Evolutionary conservation across 192 early-diverging fungal species (phyloP), one percentile per base, ranked within the genome.

Genomic region (Bifiguratus adelaidae): DNA sequence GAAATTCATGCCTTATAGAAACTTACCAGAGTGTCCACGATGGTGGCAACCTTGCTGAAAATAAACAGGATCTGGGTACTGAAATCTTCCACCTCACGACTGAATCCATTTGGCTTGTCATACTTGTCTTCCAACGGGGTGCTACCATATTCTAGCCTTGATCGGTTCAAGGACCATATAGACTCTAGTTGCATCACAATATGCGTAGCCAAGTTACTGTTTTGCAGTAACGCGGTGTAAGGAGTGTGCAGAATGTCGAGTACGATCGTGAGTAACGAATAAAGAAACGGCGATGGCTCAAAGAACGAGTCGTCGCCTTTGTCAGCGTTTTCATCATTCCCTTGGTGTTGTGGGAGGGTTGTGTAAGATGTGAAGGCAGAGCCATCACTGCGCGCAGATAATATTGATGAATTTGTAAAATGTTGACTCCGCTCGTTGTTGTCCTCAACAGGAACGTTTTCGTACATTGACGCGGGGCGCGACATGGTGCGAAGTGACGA

Each of bases 111-210:
- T n/a, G n/a, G n/a, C 37, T 13, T 5, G 22, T 20, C 37, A 15
- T 40, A 5, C 13, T 40, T 40, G 3, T 68, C 71, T 3, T 78
- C 77, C n/a, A n/a, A n/a, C n/a, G n/a, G n/a, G n/a, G n/a, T n/a
- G n/a, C n/a, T n/a, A n/a, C n/a, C n/a, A n/a, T n/a, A n/a, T n/a
- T n/a, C n/a, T n/a, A 9, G 67, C 66, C 59, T 76, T 65, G 4
- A 56, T 49, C n/a, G 71, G 56, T 52, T 77, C 74, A 20, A 65
- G 47, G 49, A 82, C 76, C 61, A 74, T 74, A 81, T 35, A n/a
- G 68, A 64, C 35, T 81, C 66, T 3, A 81, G 50, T 6, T 56
- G 52, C 41, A 79, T 71, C 78, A 81, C 81, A n/a, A 79, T 70
- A 42, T 81, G 60, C n/a, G 60, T 63, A 0, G 79, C 79, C 12